Conservation (phyloP, 768 basidiomycete genomes). For the Rickenella mellea region DNA sequence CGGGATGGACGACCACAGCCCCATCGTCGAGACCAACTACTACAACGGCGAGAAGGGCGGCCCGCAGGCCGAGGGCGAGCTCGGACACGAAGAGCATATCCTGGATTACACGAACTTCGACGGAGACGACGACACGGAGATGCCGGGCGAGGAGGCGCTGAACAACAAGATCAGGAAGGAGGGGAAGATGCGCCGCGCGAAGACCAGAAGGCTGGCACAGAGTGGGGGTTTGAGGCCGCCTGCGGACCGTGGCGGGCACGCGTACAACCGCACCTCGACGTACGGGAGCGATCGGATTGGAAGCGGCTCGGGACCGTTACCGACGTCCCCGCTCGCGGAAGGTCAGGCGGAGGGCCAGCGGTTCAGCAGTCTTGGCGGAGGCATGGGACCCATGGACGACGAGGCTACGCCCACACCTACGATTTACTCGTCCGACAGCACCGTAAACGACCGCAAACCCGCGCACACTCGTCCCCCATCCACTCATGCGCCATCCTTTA, state of each 20-base stretch:
- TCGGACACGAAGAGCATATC: constrained; percentile 37
- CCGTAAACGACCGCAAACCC: constrained; percentile 1
- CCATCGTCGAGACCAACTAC: constrained; percentile 16
- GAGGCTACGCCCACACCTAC: too few species aligned
- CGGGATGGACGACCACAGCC: constrained; percentile 23
- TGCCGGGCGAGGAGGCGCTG: constrained; percentile 48
- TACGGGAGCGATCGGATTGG: neutral
- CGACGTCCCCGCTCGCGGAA: constrained; percentile 1
- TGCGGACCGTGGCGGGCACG: constrained; percentile 6
- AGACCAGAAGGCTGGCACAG: constrained; percentile 22
- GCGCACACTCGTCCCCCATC: neutral
- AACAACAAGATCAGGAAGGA: constrained; percentile 46
- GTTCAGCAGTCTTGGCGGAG: neutral
- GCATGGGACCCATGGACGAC: too few species aligned
- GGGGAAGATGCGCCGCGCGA: constrained; percentile 48
- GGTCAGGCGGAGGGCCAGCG: neutral
- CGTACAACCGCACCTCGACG: neutral
- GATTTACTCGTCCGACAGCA: neutral
- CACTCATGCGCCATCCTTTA: neutral
- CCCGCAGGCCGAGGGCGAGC: constrained; percentile 19
- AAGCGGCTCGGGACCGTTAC: neutral
- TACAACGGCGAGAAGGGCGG: constrained; percentile 24
- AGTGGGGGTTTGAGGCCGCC: constrained; percentile 9
- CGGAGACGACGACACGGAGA: constrained; percentile 53
- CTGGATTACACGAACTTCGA: constrained; percentile 72